Evolutionary conservation across 805 yeast species (phyloP).

Genomic region (Candida dajiaensis): DNA sequence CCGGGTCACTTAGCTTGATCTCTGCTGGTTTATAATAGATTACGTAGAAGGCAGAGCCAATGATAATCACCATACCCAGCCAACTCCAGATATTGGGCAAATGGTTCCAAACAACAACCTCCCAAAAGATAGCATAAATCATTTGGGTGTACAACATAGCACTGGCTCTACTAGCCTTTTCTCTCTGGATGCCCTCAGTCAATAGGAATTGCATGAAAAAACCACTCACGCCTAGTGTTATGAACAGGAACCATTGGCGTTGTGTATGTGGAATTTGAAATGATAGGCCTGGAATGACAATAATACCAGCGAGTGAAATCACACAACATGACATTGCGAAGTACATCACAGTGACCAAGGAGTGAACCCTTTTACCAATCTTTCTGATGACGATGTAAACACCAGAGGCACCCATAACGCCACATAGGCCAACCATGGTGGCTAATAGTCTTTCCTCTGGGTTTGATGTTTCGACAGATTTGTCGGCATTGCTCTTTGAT

Average conservation of each 20-base stretch:
- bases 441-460: constrained; percentile 57
- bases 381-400: constrained; percentile 68
- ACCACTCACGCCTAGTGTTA: constrained; percentile 66
- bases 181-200: constrained; percentile 81
- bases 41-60: constrained; percentile 58
- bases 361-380: constrained; percentile 76
- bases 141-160: constrained; percentile 72
- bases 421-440: constrained; percentile 53
- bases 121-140: constrained; percentile 75
- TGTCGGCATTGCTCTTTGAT: constrained; percentile 21
- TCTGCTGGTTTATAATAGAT: constrained; percentile 43
- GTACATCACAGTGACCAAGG: constrained; percentile 71
- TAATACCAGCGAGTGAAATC: constrained; percentile 46
- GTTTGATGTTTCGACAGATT: constrained; percentile 43
- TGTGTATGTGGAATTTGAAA: constrained; percentile 56
- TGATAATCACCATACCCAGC: constrained; percentile 62
- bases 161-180: constrained; percentile 70
- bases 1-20: background rate
- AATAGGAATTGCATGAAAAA: constrained; percentile 74
- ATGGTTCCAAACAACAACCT: constrained; percentile 63
- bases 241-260: constrained; percentile 62
- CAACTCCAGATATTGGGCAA: constrained; percentile 64
- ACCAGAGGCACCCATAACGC: constrained; percentile 62
- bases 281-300: constrained; percentile 49
- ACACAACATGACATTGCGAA: constrained; percentile 59